Evolutionary conservation across 768 basidiomycete genomes (phyloP), one percentile per base, ranked within the genome.

Genomic region (Kwoniella dejecticola): DNA sequence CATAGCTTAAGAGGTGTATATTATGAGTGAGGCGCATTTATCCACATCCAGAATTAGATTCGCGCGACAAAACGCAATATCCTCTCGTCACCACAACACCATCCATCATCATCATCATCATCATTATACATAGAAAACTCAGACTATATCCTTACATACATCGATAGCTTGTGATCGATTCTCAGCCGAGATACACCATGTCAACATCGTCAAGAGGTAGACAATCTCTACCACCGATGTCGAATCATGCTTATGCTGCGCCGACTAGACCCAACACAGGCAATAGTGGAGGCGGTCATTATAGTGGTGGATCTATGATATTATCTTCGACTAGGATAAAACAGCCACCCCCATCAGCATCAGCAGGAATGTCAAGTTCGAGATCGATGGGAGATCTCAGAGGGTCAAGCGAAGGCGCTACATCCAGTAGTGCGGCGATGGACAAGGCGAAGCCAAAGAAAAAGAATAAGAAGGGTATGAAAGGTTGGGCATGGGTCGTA

Each of bases 391-490:
- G 59, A n/a, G 31, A 52, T 44, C 27, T 60, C 3, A 52, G 59
- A 53, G 59, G 59, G n/a, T 52, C 59, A 30, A 60, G 59, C 31
- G 59, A 60, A 38, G 50, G 59, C 21, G 57, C 58, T 19, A 23
- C 30, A 19, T 33, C 31, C n/a, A n/a, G 21, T 26, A n/a, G n/a
- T 6, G 4, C 30, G 26, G 36, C 45, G 24, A 27, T n/a, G 15
- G 49, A 36, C 12, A 24, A 13, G 10, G 40, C 48, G 2, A 46
- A 57, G 29, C 29, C 55, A 0, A 61, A 60, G 49, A 67, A 67
- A 54, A 56, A 50, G 50, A 67, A 56, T 30, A 59, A 57, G 49
- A 63, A 61, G n/a, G 62, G 66, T 33, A 63, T 63, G 66, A 67
- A 63, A 57, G 66, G 66, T 23, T 67, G 58, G 52, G 66, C 62